Base-by-base conservation (phyloP, 2,329 filamentous ascomycete species). In the Botrytis tulipae region DNA sequence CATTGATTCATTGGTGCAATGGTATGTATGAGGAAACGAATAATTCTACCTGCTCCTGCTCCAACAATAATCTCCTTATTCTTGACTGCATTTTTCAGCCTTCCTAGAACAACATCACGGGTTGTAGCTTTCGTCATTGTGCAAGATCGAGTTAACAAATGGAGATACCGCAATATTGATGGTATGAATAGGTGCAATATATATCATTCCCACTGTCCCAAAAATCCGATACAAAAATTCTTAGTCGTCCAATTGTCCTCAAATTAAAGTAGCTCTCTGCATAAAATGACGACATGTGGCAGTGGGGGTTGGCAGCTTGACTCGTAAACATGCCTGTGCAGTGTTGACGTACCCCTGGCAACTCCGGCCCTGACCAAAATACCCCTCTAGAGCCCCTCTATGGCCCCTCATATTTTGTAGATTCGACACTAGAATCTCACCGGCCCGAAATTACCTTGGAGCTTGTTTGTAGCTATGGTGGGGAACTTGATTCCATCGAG, bases 11-110 rank as follows among this genome's bases (percentile, higher is more conserved):
- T 32, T 42, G 4, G 4, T 7, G n/a, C 16, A 54, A 37, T n/a
- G 32, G 20, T 44, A 16, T 7, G 18, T 59, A 16, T 68, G 35
- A 18, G 9, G 0, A 35, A 37, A 7, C 16, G 10, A 10, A 25
- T 59, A 29, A 20, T 8, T 20, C 35, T 44, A 84, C 85, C 87
- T 37, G 91, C 91, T 18, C 91, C 91, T 0, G 90, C 90, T n/a
- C 90, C 91, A 62, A 93, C 86, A 67, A 93, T 89, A 72, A 88
- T 84, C 62, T 86, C 86, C 48, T 87, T 87, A 74, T 86, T 82
- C 42, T 84, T 82, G 72, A 91, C 86, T 73, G 87, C 85, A 32
- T 84, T 81, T 62, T 85, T 84, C 44, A 93, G 86, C 59, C 82
- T 82, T 25, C 81, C 79, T 14, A 92, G 84, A 71, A 92, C 88